Conservation (phyloP, 257 asterid species). For the Phtheirospermum japonicum region DNA sequence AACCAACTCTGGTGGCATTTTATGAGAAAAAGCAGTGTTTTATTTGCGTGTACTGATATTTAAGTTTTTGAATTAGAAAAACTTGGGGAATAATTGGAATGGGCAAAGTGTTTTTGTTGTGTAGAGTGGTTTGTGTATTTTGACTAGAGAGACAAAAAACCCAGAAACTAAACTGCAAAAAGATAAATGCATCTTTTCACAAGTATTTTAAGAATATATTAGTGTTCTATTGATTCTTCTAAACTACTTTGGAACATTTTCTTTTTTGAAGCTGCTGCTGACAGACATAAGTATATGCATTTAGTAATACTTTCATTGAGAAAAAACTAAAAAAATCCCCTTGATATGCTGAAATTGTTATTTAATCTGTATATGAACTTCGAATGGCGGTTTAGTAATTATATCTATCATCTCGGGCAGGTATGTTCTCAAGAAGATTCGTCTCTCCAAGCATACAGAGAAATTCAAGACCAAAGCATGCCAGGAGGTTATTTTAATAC, state of each 20-base stretch:
- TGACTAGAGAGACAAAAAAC: no score
- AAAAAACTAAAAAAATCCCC: no score
- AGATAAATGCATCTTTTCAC: no score
- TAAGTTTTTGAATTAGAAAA: background rate
- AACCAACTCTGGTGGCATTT: background rate
- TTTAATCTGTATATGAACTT: conserved; percentile 12
- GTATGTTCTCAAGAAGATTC: conserved; percentile 85
- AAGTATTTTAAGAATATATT: no score
- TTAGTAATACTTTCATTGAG: no score
- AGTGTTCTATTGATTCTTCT: no score
- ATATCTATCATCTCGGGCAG: conserved; percentile 36
- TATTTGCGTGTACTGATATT: background rate
- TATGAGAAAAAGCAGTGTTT: background rate
- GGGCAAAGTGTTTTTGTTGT: no score
- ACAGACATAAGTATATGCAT: no score
- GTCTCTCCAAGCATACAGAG: conserved; percentile 72
- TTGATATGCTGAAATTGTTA: conserved; percentile 2
- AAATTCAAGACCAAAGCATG: conserved; percentile 63
- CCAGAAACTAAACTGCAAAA: no score
- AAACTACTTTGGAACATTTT: no score
- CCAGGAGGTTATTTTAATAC: conserved; percentile 66
- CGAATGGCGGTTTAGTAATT: conserved; percentile 19
- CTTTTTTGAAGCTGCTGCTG: no score
- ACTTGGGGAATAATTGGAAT: background rate
- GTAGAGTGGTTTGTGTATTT: no score